Evolutionary conservation across 495 filamentous ascomycete genomes (phyloP), one percentile per base, ranked within the genome.

Genomic region (Aspergillus campestris): DNA sequence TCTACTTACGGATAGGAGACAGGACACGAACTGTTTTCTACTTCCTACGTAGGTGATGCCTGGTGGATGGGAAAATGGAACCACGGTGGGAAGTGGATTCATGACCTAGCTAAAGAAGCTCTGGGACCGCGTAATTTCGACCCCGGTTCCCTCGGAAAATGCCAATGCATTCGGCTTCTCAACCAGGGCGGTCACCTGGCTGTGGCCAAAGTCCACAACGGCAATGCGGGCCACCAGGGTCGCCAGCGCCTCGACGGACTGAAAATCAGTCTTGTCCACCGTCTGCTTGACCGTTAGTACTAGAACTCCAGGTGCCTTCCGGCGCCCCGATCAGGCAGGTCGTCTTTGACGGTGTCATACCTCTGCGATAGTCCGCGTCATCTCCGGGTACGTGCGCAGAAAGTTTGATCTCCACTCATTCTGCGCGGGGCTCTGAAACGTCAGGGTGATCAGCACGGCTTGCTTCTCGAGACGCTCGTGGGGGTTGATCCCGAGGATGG

Each of bases 381-480:
- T 65, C 34, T 54, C 63, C 51, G 69, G 66, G 42, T 71, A 73
- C 8, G 63, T 71, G 44, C 67, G 60, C 12, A 70, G 56, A 38
- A 71, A 60, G 9, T 54, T 68, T 3, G 64, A 66, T 9, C 61
- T 66, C 67, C 67, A 71, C 29, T 58, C 54, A 40, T 62, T 37
- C 50, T 70, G 63, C 3, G 65, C 67, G 33, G 53, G 55, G 7
- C 67, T 74, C 61, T 55, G 61, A 46, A 78, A 71, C 32, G 57
- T 62, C 46, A 78, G 50, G 10, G 70, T 73, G 29, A 79, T 60
- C 47, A 71, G 65, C 4, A 81, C 75, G 40, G 64, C 64, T 51
- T 81, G 77, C 50, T 76, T 78, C 59, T 79, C 75, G 29, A 77
- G 54, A 12, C 77, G 53, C 58, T 81, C 77, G 48, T 78, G 78